phyloP scores from a whole-genome alignment of 495 filamentous ascomycete genomes.

The Penicillium atrosanguineum region DNA sequence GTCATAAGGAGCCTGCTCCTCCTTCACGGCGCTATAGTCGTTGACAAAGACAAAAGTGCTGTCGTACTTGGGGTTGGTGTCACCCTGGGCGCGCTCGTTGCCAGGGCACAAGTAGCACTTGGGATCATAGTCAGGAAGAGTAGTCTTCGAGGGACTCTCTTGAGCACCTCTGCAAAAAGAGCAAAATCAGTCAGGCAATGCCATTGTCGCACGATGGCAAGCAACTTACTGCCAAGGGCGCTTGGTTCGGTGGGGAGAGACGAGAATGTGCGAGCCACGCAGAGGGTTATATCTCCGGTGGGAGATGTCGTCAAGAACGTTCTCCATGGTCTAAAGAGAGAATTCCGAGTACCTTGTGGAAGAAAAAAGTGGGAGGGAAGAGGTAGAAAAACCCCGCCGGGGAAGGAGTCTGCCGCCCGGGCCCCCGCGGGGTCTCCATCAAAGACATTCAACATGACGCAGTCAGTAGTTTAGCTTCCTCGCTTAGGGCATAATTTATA shows the following conservation, averaged over 20 bases:
- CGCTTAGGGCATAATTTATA: not conserved
- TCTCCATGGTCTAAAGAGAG: slow-evolving; percentile 48
- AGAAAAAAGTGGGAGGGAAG: not conserved
- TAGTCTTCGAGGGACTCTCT: slow-evolving; percentile 74
- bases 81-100: slow-evolving; percentile 88
- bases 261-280: slow-evolving; percentile 83
- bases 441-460: not conserved
- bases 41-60: slow-evolving; percentile 94
- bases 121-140: slow-evolving; percentile 76
- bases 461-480: not conserved
- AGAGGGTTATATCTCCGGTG: slow-evolving; percentile 93
- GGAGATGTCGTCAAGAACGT: slow-evolving; percentile 92
- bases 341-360: slow-evolving; percentile 11
- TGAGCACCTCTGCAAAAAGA: slow-evolving; percentile 72
- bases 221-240: slow-evolving; percentile 92
- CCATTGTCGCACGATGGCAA: not conserved
- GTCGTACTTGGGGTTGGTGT: slow-evolving; percentile 81
- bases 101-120: slow-evolving; percentile 96
- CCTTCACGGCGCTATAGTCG: slow-evolving; percentile 95
- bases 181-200: not conserved
- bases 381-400: slow-evolving; percentile 10
- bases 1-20: slow-evolving; percentile 74
- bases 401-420: slow-evolving; percentile 1
- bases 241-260: slow-evolving; percentile 94
- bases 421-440: slow-evolving; percentile 21